A percentile compares a stretch with the other conserved stretches of the same genome.
phyloP scores from a whole-genome alignment of 2,329 filamentous ascomycete species.

The Blastomyces parvus region DNA sequence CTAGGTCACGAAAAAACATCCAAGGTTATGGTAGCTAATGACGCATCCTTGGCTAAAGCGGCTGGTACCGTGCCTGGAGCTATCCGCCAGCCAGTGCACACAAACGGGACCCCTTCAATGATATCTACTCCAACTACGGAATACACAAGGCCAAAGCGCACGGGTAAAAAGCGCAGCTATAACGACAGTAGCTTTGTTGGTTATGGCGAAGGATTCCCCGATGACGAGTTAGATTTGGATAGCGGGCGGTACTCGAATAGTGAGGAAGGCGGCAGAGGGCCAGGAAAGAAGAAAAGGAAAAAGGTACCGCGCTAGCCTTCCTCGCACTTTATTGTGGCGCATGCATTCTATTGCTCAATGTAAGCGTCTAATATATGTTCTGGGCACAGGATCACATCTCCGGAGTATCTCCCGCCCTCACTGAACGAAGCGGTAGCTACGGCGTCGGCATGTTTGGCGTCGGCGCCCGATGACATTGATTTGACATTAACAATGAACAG shows the following conservation, averaged over 20 bases:
- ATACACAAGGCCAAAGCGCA: slow-evolving; percentile 35
- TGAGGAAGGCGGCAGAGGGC: slow-evolving; percentile 29
- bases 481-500: slow-evolving; percentile 13
- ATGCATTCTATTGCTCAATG: background rate
- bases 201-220: slow-evolving; percentile 43
- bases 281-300: slow-evolving; percentile 40
- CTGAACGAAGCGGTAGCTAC: slow-evolving; percentile 34
- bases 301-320: slow-evolving; percentile 31
- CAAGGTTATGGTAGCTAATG: slow-evolving; percentile 25
- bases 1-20: slow-evolving; percentile 40
- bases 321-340: slow-evolving; percentile 10
- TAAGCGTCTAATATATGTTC: slow-evolving; percentile 9
- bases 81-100: slow-evolving; percentile 21
- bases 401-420: slow-evolving; percentile 31
- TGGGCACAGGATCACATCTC: slow-evolving; percentile 32
- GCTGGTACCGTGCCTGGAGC: slow-evolving; percentile 19
- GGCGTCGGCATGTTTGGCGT: slow-evolving; percentile 39
- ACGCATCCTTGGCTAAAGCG: slow-evolving; percentile 24
- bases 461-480: slow-evolving; percentile 31
- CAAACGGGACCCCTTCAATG: slow-evolving; percentile 21
- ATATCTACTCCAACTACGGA: slow-evolving; percentile 22
- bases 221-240: slow-evolving; percentile 37
- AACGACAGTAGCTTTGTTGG: slow-evolving; percentile 44
- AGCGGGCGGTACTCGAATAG: slow-evolving; percentile 36
- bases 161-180: slow-evolving; percentile 41